Evolutionary conservation across 805 yeast genomes (phyloP), one percentile per base, ranked within the genome.

Genomic region (Tetrapisispora namnaoensis): DNA sequence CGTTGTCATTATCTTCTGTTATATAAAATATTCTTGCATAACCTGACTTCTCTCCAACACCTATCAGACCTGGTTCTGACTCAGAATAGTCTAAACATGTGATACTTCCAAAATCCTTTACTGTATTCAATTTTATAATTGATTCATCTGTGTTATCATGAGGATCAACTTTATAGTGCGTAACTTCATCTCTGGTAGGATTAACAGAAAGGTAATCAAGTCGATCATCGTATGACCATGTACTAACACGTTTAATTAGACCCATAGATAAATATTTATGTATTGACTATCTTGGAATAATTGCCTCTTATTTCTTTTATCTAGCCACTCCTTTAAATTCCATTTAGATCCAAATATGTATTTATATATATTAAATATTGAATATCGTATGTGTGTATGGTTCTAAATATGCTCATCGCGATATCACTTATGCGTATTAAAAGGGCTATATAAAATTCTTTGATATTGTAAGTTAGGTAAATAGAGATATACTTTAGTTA

Each of bases 171-270:
- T 76, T 77, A 58, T 82, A 83, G 11, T 86, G 71, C 0, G 83
- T 69, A 2, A 87, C 82, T 55, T 84, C 91, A 61, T 89, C 96
- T 2, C 95, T 82, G 28, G 86, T 74, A 1, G 95, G 93, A 53
- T 79, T 83, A 7, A 83, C 82, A 0, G 86, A 81, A 13, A 86
- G 65, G 56, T 65, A 66, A 49, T 65, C 69, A 24, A 62, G 48
- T 45, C 55, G 48, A 16, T 55, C 60, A 46, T 61, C 67, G 22
- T 56, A 58, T 2, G 68, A 57, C 65, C 68, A 63, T 13, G 60
- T 56, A 5, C 59, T 57, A 11, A 64, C 68, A 30, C 57, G 56
- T 44, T 58, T 65, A 27, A 65, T 63, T 22, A 63, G 48, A 3
- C 69, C 68, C 69, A 65, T 65, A 22, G 13, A 17, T 14, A 11